These are phyloP conservation scores for Truncatella angustata DNA, from an alignment of 2,329 filamentous ascomycete genomes.

Conservation along the genomic window DNA sequence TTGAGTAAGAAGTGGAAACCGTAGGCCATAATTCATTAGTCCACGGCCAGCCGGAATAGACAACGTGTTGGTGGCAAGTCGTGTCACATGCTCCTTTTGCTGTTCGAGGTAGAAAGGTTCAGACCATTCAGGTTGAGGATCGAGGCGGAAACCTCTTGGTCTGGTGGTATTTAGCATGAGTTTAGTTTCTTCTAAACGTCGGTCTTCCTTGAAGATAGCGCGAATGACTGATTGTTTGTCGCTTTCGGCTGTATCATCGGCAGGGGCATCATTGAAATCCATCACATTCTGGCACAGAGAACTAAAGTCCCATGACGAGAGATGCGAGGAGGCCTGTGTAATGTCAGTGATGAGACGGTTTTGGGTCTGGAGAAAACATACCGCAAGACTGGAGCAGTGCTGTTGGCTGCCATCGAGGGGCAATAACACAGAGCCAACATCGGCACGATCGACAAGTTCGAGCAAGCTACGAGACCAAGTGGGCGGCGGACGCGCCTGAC, in stretches of 20 bases:
- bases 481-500: slow-evolving; percentile 77
- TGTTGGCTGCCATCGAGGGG: slow-evolving; percentile 38
- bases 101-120: slow-evolving; percentile 88
- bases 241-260: slow-evolving; percentile 78
- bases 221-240: slow-evolving; percentile 81
- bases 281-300: slow-evolving; percentile 71
- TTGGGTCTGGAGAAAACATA: slow-evolving; percentile 26
- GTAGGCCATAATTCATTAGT: slow-evolving; percentile 83
- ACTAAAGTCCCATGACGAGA: slow-evolving; percentile 71
- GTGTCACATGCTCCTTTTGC: slow-evolving; percentile 86
- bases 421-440: slow-evolving; percentile 68
- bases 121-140: slow-evolving; percentile 72
- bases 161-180: slow-evolving; percentile 83
- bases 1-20: slow-evolving; percentile 86
- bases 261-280: slow-evolving; percentile 55
- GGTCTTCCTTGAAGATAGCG: slow-evolving; percentile 87
- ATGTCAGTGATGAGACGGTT: slow-evolving; percentile 21
- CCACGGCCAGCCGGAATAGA: slow-evolving; percentile 85
- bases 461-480: slow-evolving; percentile 73
- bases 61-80: slow-evolving; percentile 81
- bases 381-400: slow-evolving; percentile 38
- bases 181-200: slow-evolving; percentile 82
- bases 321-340: slow-evolving; percentile 57
- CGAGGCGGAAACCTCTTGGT: slow-evolving; percentile 74
- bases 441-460: slow-evolving; percentile 75